Percentiles rank a stretch among this genome's conserved stretches.
phyloP scores from a whole-genome alignment of 2,329 filamentous ascomycete species.

The Madurella fahalii region DNA sequence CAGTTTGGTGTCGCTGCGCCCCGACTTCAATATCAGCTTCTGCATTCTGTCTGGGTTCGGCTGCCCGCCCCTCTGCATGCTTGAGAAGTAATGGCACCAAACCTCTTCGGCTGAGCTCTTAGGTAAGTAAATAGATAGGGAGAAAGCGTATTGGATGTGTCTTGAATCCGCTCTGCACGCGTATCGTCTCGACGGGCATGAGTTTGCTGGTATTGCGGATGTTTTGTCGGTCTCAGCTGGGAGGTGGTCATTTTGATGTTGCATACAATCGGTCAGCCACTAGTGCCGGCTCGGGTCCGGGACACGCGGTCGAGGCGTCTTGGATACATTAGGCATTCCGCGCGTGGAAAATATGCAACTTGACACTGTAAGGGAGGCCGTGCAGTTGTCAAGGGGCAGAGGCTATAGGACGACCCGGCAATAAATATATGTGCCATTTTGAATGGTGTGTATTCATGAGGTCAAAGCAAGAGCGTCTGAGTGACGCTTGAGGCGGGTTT shows the following conservation, averaged over 20 bases:
- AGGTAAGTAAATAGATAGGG: too few species aligned
- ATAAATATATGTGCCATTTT: slow-evolving; percentile 37
- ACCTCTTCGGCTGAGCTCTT: too few species aligned
- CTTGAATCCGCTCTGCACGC: too few species aligned
- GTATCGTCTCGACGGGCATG: too few species aligned
- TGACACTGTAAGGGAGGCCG: slow-evolving; percentile 44
- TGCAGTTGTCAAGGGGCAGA: slow-evolving; percentile 49
- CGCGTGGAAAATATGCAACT: slow-evolving; percentile 52
- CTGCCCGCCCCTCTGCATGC: too few species aligned
- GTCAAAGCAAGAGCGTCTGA: too few species aligned
- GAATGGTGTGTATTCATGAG: background rate
- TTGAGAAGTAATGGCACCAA: too few species aligned
- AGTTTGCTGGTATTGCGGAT: slow-evolving; percentile 53
- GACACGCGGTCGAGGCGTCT: slow-evolving; percentile 45
- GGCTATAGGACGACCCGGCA: slow-evolving; percentile 55
- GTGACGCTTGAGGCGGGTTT: background rate
- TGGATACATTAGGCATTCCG: slow-evolving; percentile 51
- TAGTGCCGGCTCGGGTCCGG: slow-evolving; percentile 47
- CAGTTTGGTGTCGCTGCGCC: too few species aligned
- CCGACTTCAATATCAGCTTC: too few species aligned
- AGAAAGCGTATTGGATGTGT: too few species aligned
- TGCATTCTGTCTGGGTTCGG: too few species aligned
- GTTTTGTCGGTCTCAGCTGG: slow-evolving; percentile 49
- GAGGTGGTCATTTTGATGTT: slow-evolving; percentile 48
- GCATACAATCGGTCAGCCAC: slow-evolving; percentile 51